phyloP scores from a whole-genome alignment of 805 yeast species.

The Lachancea quebecensis region DNA sequence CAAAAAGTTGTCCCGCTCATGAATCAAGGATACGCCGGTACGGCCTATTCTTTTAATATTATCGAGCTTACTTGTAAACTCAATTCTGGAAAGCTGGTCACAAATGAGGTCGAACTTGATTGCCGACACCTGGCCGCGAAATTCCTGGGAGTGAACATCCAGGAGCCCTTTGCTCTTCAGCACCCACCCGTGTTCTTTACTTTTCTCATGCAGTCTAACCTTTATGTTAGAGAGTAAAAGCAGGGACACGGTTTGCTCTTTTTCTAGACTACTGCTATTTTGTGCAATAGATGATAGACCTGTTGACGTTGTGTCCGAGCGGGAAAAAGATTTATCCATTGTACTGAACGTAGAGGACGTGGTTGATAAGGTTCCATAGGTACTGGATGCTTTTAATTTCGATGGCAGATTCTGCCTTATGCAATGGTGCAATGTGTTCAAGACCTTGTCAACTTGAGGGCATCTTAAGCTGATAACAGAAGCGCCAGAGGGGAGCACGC shows the following conservation, averaged over 20 bases:
- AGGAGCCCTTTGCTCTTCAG: slow-evolving; percentile 12
- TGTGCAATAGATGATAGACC: slow-evolving; percentile 6
- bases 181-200: slow-evolving; percentile 19
- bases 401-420: slow-evolving; percentile 13
- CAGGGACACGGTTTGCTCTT: slow-evolving; percentile 6
- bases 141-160: slow-evolving; percentile 20
- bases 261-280: not conserved
- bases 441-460: slow-evolving; percentile 15
- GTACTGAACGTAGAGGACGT: slow-evolving; percentile 15
- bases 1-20: slow-evolving; percentile 13
- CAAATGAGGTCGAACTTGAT: slow-evolving; percentile 14
- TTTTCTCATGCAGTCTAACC: slow-evolving; percentile 18
- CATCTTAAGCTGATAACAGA: slow-evolving; percentile 20
- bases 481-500: slow-evolving; percentile 10
- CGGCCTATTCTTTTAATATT: slow-evolving; percentile 23
- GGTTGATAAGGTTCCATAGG: slow-evolving; percentile 23
- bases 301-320: slow-evolving; percentile 8
- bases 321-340: slow-evolving; percentile 10
- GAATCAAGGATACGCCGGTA: slow-evolving; percentile 21
- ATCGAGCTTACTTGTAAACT: slow-evolving; percentile 11
- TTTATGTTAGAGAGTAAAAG: slow-evolving; percentile 21
- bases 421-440: slow-evolving; percentile 19
- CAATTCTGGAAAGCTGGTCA: slow-evolving; percentile 1
- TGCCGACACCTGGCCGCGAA: slow-evolving; percentile 12
- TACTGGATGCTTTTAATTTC: slow-evolving; percentile 19